Conservation (phyloP, 1,139 yeast species). For the Geotrichum candidum region DNA sequence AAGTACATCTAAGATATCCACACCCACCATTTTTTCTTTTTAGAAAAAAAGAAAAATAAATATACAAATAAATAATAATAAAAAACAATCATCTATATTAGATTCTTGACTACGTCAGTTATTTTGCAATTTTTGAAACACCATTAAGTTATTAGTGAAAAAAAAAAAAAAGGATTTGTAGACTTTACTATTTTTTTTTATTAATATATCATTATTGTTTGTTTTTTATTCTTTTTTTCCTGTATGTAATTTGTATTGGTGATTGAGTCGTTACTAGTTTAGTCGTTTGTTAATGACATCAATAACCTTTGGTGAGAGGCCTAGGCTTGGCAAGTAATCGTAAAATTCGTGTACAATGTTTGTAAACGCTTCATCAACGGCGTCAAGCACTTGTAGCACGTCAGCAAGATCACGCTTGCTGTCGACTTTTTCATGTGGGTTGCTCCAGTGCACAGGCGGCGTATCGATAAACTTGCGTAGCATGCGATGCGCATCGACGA, state of each 20-base stretch:
- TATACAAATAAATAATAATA: no score
- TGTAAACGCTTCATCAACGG: conserved; percentile 10
- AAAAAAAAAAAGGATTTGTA: background rate
- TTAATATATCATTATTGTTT: background rate
- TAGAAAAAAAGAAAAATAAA: no score
- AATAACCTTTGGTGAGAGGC: conserved; percentile 5
- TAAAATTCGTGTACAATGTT: conserved; percentile 8
- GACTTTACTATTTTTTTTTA: background rate
- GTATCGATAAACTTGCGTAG: conserved; percentile 26
- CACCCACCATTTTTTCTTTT: background rate
- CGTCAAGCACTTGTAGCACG: background rate
- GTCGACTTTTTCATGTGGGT: conserved; percentile 19
- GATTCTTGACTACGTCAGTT: background rate
- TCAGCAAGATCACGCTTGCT: background rate
- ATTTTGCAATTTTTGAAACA: background rate
- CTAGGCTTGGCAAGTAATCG: conserved; percentile 8
- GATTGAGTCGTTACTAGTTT: background rate
- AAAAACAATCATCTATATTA: background rate
- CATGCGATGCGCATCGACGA: conserved; percentile 27
- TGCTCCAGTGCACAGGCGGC: conserved; percentile 37
- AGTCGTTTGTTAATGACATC: conserved; percentile 8
- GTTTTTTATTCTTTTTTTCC: background rate
- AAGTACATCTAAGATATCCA: conserved; percentile 47
- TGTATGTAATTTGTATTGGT: background rate
- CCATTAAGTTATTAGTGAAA: background rate